Evolutionary conservation across 1,284 basidiomycete species (phyloP).

Genomic region (Moesziomyces parantarcticus): DNA sequence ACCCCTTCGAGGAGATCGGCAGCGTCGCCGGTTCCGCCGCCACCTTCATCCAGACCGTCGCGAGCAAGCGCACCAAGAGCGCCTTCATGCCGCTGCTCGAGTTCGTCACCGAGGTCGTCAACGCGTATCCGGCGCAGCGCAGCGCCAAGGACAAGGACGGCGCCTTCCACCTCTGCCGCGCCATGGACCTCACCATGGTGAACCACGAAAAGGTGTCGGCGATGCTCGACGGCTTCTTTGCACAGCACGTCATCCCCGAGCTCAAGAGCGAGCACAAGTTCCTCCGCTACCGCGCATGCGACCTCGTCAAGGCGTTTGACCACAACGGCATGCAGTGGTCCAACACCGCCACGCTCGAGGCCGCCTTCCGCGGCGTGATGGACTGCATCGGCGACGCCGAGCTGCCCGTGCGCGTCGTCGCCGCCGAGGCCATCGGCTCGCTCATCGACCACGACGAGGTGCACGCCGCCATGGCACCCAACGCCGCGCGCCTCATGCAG

Average conservation of each 20-base stretch:
- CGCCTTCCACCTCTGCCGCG: constrained; percentile 59
- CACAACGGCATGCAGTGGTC: constrained; percentile 62
- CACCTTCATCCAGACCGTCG: constrained; percentile 53
- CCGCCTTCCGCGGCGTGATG: constrained; percentile 64
- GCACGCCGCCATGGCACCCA: constrained; percentile 77
- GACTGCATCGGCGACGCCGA: constrained; percentile 73
- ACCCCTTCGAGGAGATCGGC: constrained; percentile 63
- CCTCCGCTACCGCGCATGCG: constrained; percentile 62
- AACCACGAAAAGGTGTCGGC: constrained; percentile 53
- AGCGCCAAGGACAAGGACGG: constrained; percentile 63
- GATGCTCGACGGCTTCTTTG: constrained; percentile 62
- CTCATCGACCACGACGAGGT: constrained; percentile 79
- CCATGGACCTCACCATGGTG: constrained; percentile 60
- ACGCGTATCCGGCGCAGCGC: constrained; percentile 53
- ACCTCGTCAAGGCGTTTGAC: constrained; percentile 60
- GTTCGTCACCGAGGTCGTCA: constrained; percentile 63
- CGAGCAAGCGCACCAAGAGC: constrained; percentile 61
- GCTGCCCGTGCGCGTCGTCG: constrained; percentile 85
- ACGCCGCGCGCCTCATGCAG: constrained; percentile 88
- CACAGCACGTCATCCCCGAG: constrained; percentile 63
- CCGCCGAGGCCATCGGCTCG: constrained; percentile 82
- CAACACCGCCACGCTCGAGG: constrained; percentile 54
- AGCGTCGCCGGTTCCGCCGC: constrained; percentile 50
- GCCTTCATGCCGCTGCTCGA: constrained; percentile 61
- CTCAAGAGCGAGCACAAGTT: constrained; percentile 58